Conservation (phyloP, 1,284 basidiomycete genomes). For the Ceratorhiza oryzae-sativae region DNA sequence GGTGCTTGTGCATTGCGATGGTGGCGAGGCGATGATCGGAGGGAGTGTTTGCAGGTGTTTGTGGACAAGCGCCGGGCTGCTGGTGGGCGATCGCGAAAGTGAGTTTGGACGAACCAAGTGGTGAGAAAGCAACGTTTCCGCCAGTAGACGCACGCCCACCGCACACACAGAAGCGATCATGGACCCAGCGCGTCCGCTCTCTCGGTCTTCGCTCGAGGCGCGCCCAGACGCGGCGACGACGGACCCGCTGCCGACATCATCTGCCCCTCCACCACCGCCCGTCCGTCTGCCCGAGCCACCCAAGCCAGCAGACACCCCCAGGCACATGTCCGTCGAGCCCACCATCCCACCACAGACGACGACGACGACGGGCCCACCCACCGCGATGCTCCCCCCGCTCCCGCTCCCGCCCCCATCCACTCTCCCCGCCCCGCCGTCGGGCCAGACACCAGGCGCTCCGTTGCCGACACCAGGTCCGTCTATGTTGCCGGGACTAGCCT, state of each 20-base stretch:
- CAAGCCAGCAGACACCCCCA: slow-evolving; percentile 3
- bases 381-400: background rate
- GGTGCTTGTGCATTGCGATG: too few relatives aligned
- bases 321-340: slow-evolving; percentile 28
- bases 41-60: background rate
- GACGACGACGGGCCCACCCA: background rate
- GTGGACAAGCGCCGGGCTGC: slow-evolving; percentile 11
- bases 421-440: background rate
- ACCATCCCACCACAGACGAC: background rate
- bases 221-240: background rate
- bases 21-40: too few relatives aligned
- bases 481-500: slow-evolving; percentile 27
- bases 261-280: background rate
- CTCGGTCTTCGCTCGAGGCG: slow-evolving; percentile 24
- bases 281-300: slow-evolving; percentile 26
- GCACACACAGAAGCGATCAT: slow-evolving; percentile 8
- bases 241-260: background rate
- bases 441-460: slow-evolving; percentile 11
- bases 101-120: background rate
- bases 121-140: slow-evolving; percentile 13
- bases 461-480: slow-evolving; percentile 25
- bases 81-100: slow-evolving; percentile 9
- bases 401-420: slow-evolving; percentile 12
- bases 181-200: slow-evolving; percentile 27
- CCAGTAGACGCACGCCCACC: background rate